Base-by-base conservation (phyloP, 768 basidiomycete genomes). In the Rhodotorula diobovata region DNA sequence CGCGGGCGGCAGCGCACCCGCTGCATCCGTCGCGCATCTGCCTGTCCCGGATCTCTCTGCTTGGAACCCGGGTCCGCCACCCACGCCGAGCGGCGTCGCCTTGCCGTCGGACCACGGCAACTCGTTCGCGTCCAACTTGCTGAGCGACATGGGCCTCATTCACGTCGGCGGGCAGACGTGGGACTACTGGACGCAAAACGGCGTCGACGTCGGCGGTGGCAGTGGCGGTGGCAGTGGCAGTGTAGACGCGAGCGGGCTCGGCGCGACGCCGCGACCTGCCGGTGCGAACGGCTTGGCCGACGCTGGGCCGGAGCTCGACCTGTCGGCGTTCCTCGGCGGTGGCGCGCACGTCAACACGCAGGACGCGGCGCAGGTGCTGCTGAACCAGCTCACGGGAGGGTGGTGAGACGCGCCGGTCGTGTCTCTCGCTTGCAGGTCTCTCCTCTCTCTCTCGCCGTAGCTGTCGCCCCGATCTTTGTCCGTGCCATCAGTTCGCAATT, bases 311-410 rank as follows among this genome's bases (percentile, higher is more conserved):
- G 25, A 3, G 21, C 14, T 35, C 64, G 70, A 71, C 46, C n/a
- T 71, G 1, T 20, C 55, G 8, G 54, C 54, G 1, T 71, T 66
- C 61, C n/a, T 71, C 3, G 70, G 70, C 25, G 56, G 58, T 25
- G 59, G 54, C 28, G 34, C 60, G 34, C 14, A 16, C 5, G 48
- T 16, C 20, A 62, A 46, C 14, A 20, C 30, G 2, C 55, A 67
- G 39, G 56, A 71, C 28, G 66, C 70, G 48, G 25, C 61, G 37
- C 70, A 71, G 66, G 66, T n/a, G 3, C 46, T 71, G 32, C 62
- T 71, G 28, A 43, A 43, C 9, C 65, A 67, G 61, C 35, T 71
- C n/a, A 50, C 61, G 41, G 55, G 55, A 5, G 70, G 70, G 2
- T 71, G 70, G 70, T 71, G 39, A 48, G 50, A 48, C n/a, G 14